Evolutionary conservation across 1,284 basidiomycete species (phyloP).

Genomic region (Blastosporella zonata): DNA sequence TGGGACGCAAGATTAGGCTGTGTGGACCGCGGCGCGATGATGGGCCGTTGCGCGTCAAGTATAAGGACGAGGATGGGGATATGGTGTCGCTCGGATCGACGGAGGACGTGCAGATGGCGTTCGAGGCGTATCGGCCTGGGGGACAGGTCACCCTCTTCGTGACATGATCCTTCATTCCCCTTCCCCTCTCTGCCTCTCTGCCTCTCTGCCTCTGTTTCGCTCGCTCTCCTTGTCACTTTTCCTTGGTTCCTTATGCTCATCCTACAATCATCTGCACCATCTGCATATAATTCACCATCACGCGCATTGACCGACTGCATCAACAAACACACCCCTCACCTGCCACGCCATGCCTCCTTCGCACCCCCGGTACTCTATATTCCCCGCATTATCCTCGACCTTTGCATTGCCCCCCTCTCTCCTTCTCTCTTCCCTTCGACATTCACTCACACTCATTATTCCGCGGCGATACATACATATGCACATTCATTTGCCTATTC

Average conservation of each 20-base stretch:
- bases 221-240: conserved; percentile 15
- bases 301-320: conserved; percentile 16
- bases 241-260: conserved; percentile 10
- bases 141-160: conserved; percentile 76
- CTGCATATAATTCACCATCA: conserved; percentile 20
- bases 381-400: conserved; percentile 11
- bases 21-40: conserved; percentile 78
- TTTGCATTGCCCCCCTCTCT: conserved; percentile 13
- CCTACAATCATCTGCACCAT: conserved; percentile 13
- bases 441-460: conserved; percentile 13
- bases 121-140: conserved; percentile 72
- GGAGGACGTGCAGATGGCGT: conserved; percentile 89
- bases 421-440: conserved; percentile 1
- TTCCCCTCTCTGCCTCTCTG: conserved; percentile 10
- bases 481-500: conserved; percentile 9
- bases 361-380: conserved; percentile 12
- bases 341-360: conserved; percentile 10
- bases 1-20: conserved; percentile 88
- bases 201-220: background rate
- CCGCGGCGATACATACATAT: conserved; percentile 9
- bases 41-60: conserved; percentile 79
- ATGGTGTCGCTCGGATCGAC: conserved; percentile 82
- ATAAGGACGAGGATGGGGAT: conserved; percentile 90
- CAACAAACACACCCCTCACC: conserved; percentile 15
- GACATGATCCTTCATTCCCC: conserved; percentile 39